Conservation (phyloP, 139 green algal genomes). For the Choricystis sp. region DNA sequence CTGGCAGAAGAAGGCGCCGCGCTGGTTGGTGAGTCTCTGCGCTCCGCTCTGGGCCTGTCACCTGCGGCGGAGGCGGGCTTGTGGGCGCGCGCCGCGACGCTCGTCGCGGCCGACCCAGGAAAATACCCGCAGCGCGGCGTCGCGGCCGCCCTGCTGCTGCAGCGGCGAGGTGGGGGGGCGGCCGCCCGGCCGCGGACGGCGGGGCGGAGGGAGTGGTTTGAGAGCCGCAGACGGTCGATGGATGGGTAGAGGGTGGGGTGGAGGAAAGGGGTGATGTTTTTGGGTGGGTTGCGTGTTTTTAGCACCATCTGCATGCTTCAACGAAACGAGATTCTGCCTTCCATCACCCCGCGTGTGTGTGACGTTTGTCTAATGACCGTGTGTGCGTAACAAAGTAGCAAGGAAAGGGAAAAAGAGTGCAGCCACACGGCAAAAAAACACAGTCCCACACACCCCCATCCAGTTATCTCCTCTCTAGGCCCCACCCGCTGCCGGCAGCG, state of each 20-base stretch:
- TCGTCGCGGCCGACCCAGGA: neutral
- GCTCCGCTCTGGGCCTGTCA: neutral
- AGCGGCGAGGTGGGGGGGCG: too few species aligned
- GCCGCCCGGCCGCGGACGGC: too few species aligned
- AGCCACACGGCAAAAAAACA: neutral
- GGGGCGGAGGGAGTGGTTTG: too few species aligned
- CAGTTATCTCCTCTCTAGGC: neutral
- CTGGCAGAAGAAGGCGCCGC: neutral
- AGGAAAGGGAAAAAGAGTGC: neutral
- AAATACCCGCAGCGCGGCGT: neutral
- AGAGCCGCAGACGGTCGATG: too few species aligned
- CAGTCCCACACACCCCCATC: neutral
- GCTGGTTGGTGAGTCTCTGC: neutral
- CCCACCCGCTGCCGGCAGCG: constrained; percentile 8
- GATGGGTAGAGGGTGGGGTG: neutral
- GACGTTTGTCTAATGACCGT: neutral
- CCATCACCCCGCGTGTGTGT: neutral
- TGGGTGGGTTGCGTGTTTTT: neutral
- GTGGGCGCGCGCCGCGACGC: neutral
- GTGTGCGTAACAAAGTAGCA: too few species aligned
- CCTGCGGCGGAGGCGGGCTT: neutral
- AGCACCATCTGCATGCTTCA: too few species aligned
- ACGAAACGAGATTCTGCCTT: neutral
- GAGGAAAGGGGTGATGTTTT: neutral
- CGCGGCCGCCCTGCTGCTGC: neutral